A percentile compares a stretch with the other conserved stretches of the same genome.
These are phyloP conservation scores for Nematodospora anomalae DNA, from an alignment of 1,139 yeast genomes.

Conservation along the genomic window DNA sequence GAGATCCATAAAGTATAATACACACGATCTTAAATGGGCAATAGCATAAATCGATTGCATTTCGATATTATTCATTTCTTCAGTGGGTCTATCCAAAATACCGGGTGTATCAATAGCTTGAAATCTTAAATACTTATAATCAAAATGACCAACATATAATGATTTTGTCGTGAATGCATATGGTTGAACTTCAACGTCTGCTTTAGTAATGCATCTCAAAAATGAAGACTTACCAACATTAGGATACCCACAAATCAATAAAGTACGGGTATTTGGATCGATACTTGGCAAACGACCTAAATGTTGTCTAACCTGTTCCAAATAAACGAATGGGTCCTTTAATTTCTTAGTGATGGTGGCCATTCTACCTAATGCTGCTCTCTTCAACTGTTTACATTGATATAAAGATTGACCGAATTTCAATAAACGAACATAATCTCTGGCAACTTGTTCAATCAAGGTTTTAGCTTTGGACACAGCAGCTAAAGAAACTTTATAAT, in stretches of 20 bases:
- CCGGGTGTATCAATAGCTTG: slow-evolving; percentile 99
- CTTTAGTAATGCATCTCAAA: slow-evolving; percentile 89
- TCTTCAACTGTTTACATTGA: slow-evolving; percentile 96
- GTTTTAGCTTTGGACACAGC: slow-evolving; percentile 93
- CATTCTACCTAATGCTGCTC: slow-evolving; percentile 99
- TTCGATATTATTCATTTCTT: slow-evolving; percentile 98
- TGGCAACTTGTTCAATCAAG: slow-evolving; percentile 89
- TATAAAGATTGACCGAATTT: slow-evolving; percentile 97
- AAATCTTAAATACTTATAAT: slow-evolving; percentile 93
- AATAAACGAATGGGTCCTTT: slow-evolving; percentile 87
- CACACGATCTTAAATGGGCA: slow-evolving; percentile 96
- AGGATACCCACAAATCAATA: slow-evolving; percentile 97
- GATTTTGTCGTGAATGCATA: slow-evolving; percentile 98
- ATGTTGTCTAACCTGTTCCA: slow-evolving; percentile 99
- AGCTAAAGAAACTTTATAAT: slow-evolving; percentile 95
- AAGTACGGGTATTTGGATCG: slow-evolving; percentile 97
- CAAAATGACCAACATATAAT: slow-evolving; percentile 94
- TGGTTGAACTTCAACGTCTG: slow-evolving; percentile 98
- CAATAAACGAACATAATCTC: slow-evolving; percentile 90
- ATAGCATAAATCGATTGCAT: slow-evolving; percentile 99
- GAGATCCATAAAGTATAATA: slow-evolving; percentile 94
- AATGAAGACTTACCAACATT: slow-evolving; percentile 98
- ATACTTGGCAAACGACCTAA: slow-evolving; percentile 97
- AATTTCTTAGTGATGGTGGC: slow-evolving; percentile 94
- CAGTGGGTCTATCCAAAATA: slow-evolving; percentile 96